A percentile compares a stretch with the other conserved stretches of the same genome.
Evolutionary conservation across 441 rosid genomes (phyloP).

Genomic region (Mallotus repandus): DNA sequence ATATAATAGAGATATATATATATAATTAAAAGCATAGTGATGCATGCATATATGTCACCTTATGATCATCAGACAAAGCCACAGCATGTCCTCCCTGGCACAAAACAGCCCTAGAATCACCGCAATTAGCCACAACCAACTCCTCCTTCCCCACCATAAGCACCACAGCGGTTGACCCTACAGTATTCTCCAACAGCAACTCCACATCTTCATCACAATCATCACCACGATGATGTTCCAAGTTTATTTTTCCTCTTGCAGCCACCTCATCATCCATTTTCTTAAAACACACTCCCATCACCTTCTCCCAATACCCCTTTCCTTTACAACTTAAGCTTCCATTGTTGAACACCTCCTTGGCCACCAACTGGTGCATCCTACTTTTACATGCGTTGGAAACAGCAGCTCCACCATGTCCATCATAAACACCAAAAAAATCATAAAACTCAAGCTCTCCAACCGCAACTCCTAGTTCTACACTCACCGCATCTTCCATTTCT

Average conservation of each 20-base stretch:
- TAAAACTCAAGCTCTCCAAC: conserved; percentile 24
- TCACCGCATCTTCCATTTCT: conserved; percentile 38
- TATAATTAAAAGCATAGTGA: no score
- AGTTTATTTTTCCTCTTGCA: neutral
- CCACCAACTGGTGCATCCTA: conserved; percentile 35
- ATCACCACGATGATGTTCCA: neutral
- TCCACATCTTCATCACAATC: neutral
- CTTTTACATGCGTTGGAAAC: conserved; percentile 28
- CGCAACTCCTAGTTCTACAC: conserved; percentile 21
- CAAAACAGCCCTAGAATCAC: conserved; percentile 34
- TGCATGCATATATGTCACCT: conserved; percentile 9
- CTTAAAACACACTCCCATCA: conserved; percentile 33
- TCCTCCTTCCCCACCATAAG: conserved; percentile 34
- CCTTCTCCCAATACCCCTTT: conserved; percentile 26
- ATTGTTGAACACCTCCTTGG: conserved; percentile 25
- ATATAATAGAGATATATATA: no score
- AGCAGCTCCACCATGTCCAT: conserved; percentile 35
- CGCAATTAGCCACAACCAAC: conserved; percentile 38
- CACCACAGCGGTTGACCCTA: conserved; percentile 36
- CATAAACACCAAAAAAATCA: conserved; percentile 40
- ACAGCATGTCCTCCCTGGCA: conserved; percentile 23
- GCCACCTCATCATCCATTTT: conserved; percentile 40
- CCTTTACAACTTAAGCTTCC: conserved; percentile 16
- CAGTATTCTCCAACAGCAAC: neutral
- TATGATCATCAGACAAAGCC: conserved; percentile 28